Conservation (phyloP, 2,329 filamentous ascomycete genomes). For the Alternaria tenuissima region DNA sequence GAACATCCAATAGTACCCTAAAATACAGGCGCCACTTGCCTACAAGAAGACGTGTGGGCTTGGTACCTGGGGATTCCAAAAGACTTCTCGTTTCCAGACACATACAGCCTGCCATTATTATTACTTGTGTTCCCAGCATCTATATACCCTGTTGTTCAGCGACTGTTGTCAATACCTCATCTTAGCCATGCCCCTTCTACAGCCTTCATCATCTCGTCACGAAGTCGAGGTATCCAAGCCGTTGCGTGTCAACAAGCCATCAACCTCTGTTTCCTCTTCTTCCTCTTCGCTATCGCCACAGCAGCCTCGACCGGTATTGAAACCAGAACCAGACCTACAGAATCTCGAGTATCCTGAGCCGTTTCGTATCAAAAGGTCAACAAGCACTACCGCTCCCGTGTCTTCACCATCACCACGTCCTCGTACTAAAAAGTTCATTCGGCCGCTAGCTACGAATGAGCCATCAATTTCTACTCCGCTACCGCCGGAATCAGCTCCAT, state of each 20-base stretch:
- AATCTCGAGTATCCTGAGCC: background rate
- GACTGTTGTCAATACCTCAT: background rate
- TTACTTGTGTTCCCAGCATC: background rate
- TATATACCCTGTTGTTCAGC: background rate
- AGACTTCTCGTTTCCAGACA: background rate
- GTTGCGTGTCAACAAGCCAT: background rate
- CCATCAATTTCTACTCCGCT: background rate
- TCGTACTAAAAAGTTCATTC: background rate
- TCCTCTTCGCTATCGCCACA: background rate
- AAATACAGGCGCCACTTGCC: background rate
- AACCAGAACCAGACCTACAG: background rate
- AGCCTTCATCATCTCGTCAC: background rate
- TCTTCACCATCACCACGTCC: background rate
- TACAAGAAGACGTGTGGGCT: background rate
- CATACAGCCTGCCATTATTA: background rate
- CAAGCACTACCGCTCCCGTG: background rate
- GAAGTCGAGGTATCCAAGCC: background rate
- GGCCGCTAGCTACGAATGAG: background rate
- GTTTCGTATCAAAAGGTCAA: background rate
- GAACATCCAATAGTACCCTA: background rate
- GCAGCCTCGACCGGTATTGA: background rate
- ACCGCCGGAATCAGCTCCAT: background rate
- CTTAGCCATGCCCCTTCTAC: slow-evolving; percentile 2
- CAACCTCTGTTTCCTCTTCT: background rate
- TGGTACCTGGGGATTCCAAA: background rate